Evolutionary conservation across 2,329 filamentous ascomycete genomes (phyloP), one percentile per base, ranked within the genome.

Genomic region (Tolypocladium paradoxum): DNA sequence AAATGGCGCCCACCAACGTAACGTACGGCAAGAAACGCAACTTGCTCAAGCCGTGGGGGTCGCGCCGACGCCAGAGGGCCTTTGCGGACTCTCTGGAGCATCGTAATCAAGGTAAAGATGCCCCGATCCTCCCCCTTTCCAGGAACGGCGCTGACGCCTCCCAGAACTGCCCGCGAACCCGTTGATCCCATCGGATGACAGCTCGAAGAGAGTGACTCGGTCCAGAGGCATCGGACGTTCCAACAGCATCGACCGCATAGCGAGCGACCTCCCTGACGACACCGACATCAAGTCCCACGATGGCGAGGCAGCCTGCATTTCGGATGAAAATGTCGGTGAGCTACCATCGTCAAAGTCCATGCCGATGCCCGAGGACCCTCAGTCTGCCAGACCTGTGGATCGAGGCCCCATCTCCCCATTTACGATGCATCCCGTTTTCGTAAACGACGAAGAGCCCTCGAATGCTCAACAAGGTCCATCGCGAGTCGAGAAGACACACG

Each of bases 21-120:
- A 64, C 60, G 3, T 66, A 66, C 48, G 61, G 65, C n/a, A 66
- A 64, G 55, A 68, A 64, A 54, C 20, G 35, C 22, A 60, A 56
- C 48, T 60, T 68, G 31, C 56, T 67, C 48, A 60, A 56, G 37
- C 56, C 62, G 2, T 53, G 66, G 22, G 61, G 63, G 24, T 63
- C 64, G 35, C 62, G 58, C 12, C 58, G 60, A 33, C 59, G 59
- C n/a, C 60, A 59, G 47, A 65, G 57, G 48, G 46, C 54, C 24
- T 38, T 59, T 20, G 43, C 49, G 20, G 56, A 60, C 12, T 55
- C 57, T 22, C 29, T 57, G n/a, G 52, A 53, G 11, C 34, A 45
- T 18, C 56, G 53, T 24, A 58, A 59, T 24, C 37, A 57, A 48
- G 58, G 64, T 66, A 31, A 27, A 52, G 38, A 55, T 33, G 14